phyloP scores from a whole-genome alignment of 306 rosid genomes.

The Senna tora region DNA sequence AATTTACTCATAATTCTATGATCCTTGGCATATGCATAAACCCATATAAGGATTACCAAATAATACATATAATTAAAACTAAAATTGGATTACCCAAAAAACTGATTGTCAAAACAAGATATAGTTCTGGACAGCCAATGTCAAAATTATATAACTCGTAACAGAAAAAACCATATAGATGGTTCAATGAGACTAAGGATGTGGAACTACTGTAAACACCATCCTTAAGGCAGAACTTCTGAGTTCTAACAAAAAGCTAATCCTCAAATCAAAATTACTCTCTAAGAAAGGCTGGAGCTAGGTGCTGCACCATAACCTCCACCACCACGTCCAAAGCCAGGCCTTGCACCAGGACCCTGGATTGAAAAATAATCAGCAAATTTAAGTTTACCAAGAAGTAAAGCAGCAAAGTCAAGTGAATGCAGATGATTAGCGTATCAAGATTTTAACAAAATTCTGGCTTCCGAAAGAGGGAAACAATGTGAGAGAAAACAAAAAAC shows the following conservation, averaged over 20 bases:
- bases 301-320: slow-evolving; percentile 36
- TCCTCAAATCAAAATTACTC: background rate
- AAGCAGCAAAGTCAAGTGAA: background rate
- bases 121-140: too few species aligned
- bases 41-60: too few species aligned
- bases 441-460: background rate
- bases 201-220: background rate
- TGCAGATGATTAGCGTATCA: too few species aligned
- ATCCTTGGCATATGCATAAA: too few species aligned
- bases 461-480: background rate
- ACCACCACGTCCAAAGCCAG: slow-evolving; percentile 58
- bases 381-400: background rate
- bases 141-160: background rate
- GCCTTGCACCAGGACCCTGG: slow-evolving; percentile 50
- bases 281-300: slow-evolving; percentile 9
- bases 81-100: too few species aligned
- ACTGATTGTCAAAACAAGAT: too few species aligned
- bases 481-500: background rate
- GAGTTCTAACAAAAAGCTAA: background rate
- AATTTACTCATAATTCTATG: too few species aligned
- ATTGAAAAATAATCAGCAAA: background rate
- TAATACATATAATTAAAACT: too few species aligned
- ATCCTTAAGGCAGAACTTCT: background rate
- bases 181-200: background rate
- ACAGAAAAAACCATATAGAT: background rate